Evolutionary conservation across 1,284 basidiomycete species (phyloP).

Genomic region (Fomitopsis pinicola): DNA sequence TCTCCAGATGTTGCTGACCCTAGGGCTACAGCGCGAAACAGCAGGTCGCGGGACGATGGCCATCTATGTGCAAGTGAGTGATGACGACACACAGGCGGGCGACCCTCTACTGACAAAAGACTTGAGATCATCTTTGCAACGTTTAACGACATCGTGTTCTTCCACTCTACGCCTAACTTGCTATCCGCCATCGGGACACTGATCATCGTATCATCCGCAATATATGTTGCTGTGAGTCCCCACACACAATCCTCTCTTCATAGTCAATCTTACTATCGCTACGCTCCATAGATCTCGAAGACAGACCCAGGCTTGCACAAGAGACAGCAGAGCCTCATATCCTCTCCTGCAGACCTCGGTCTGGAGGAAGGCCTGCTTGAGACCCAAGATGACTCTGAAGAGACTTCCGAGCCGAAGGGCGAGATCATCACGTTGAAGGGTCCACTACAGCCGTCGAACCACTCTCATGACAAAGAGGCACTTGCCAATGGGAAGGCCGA

Average conservation of each 20-base stretch:
- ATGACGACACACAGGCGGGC: background rate
- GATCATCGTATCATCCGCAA: constrained; percentile 55
- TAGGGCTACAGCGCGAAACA: constrained; percentile 64
- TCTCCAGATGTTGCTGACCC: constrained; percentile 46
- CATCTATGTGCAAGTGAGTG: constrained; percentile 52
- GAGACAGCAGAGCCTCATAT: constrained; percentile 8
- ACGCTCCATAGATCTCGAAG: constrained; percentile 19
- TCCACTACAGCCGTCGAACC: background rate
- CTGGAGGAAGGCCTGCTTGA: constrained; percentile 30
- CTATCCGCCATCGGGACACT: constrained; percentile 52
- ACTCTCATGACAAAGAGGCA: background rate
- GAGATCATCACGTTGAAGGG: background rate
- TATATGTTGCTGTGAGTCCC: constrained; percentile 16
- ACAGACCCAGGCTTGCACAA: constrained; percentile 12
- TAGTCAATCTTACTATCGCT: constrained; percentile 4
- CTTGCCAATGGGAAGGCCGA: background rate
- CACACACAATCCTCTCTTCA: background rate
- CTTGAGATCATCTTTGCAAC: constrained; percentile 57
- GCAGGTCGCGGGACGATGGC: constrained; percentile 59
- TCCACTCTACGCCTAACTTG: constrained; percentile 46
- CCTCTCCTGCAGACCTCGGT: constrained; percentile 21
- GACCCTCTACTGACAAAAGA: too few relatives aligned
- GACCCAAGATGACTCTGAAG: constrained; percentile 7
- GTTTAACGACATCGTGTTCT: constrained; percentile 56
- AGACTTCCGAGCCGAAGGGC: background rate